Evolutionary conservation across 208 protist genomes (phyloP).

Genomic region (Wallacemonas sp.): DNA sequence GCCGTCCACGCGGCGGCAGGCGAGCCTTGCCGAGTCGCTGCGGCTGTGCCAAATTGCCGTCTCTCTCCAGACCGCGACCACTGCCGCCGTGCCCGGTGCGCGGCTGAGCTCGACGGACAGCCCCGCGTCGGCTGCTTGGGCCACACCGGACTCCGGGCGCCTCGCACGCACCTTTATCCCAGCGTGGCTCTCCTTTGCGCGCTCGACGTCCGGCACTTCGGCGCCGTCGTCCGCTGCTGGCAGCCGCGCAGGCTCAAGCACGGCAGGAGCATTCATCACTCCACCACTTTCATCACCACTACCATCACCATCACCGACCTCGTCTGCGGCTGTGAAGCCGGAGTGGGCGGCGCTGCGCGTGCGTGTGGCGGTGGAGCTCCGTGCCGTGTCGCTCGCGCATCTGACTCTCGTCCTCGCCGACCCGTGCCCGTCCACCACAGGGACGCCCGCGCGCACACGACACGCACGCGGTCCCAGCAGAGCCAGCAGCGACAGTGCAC

Average conservation of each 20-base stretch:
- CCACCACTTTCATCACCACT: too few species aligned
- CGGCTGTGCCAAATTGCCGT: background rate
- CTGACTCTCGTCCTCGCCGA: background rate
- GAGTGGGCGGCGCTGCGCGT: background rate
- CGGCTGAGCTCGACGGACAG: too few species aligned
- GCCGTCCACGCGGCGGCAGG: background rate
- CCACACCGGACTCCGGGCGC: background rate
- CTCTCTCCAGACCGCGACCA: background rate
- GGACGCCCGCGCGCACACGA: too few species aligned
- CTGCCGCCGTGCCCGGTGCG: too few species aligned
- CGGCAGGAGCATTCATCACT: too few species aligned
- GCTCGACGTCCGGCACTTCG: background rate
- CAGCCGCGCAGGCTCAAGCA: too few species aligned
- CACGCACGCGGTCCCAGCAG: too few species aligned
- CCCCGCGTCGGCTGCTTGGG: too few species aligned
- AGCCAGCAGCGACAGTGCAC: too few species aligned
- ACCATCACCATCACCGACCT: too few species aligned
- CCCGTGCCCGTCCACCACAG: background rate
- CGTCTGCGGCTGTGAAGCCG: background rate
- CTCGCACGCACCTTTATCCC: background rate
- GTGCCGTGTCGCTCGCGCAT: background rate
- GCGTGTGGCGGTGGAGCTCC: background rate
- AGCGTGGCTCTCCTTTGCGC: conserved; percentile 9
- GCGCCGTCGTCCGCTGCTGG: background rate
- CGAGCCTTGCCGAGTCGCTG: conserved; percentile 4